Evolutionary conservation across 2,329 filamentous ascomycete species (phyloP).

Genomic region (Penicillium janthinellum): DNA sequence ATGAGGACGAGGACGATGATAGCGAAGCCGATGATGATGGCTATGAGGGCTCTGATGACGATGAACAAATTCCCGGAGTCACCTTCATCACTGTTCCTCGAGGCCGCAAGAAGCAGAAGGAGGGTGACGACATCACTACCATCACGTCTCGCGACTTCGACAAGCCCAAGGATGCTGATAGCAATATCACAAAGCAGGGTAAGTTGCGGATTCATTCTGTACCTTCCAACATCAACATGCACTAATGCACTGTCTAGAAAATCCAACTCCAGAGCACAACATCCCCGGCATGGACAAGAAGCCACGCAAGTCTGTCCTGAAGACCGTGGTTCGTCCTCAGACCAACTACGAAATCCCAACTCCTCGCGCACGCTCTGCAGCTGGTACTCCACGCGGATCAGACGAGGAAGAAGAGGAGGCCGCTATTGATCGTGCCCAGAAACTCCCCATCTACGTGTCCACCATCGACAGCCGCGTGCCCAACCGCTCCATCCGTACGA

Average conservation of each 20-base stretch:
- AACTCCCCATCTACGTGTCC: slow-evolving; percentile 77
- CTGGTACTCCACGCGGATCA: slow-evolving; percentile 69
- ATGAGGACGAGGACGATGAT: slow-evolving; percentile 26
- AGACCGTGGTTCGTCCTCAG: slow-evolving; percentile 69
- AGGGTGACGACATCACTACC: slow-evolving; percentile 30
- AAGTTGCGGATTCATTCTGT: slow-evolving; percentile 21
- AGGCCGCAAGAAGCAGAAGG: slow-evolving; percentile 33
- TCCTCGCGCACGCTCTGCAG: slow-evolving; percentile 57
- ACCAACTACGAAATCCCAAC: slow-evolving; percentile 74
- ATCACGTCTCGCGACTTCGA: slow-evolving; percentile 28
- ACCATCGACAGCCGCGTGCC: slow-evolving; percentile 71
- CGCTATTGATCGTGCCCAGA: slow-evolving; percentile 86
- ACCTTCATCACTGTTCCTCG: slow-evolving; percentile 20
- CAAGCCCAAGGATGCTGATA: slow-evolving; percentile 43
- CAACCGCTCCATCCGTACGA: slow-evolving; percentile 82
- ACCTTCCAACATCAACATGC: not conserved
- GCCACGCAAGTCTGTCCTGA: slow-evolving; percentile 39
- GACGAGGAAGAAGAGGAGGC: slow-evolving; percentile 83
- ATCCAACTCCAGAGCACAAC: slow-evolving; percentile 15
- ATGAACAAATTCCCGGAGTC: slow-evolving; percentile 52
- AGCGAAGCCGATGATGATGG: slow-evolving; percentile 53
- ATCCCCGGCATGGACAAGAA: slow-evolving; percentile 44
- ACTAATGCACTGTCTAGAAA: slow-evolving; percentile 15
- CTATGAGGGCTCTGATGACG: slow-evolving; percentile 63
- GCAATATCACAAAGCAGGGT: slow-evolving; percentile 80